Base-by-base conservation (phyloP, 1,284 basidiomycete genomes). In the Puccinia hordei region DNA sequence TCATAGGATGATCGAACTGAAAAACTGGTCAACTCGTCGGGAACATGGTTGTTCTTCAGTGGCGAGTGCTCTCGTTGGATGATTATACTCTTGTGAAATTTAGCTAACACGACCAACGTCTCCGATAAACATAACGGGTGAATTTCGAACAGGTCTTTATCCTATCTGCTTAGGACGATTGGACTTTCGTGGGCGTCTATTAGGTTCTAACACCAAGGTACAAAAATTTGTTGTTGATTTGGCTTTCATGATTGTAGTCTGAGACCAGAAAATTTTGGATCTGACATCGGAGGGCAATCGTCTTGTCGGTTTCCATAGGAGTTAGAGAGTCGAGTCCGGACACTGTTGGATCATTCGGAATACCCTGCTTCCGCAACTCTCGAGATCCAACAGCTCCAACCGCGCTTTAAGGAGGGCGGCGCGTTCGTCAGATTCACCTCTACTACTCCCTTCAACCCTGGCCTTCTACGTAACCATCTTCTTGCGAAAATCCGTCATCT, bases 101-200 rank as follows among this genome's bases (percentile, higher is more conserved):
- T 15, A 33, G 57, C 57, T 22, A 15, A 61, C 2, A 8, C 17
- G 19, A 55, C 2, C 24, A 27, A 6, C 12, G 6, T 55, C n/a
- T 19, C 53, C 24, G n/a, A 5, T n/a, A 55, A 27, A 55, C 30
- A 38, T 22, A 1, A 38, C 2, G 38, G 35, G 17, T 9, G 27
- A 3, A 63, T 24, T 63, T 2, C 33, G 61, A 41, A 19, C 35
- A 74, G 73, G 73, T 44, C 27, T 74, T 38, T 74, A 74, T 74
- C 73, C 73, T 12, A 63, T 74, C 46, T 24, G 73, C 57, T 44
- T 74, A 24, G 61, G 73, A 61, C 73, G 55, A 27, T 44, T 74
- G 17, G 73, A 74, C 73, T 59, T 59, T 2, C 73, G 73, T 46
- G 55, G 35, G 13, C 61, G 61, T 17, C 57, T 74, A n/a, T 46